Evolutionary conservation across 164 flowering plant genomes (phyloP).

Genomic region (Santalum album): DNA sequence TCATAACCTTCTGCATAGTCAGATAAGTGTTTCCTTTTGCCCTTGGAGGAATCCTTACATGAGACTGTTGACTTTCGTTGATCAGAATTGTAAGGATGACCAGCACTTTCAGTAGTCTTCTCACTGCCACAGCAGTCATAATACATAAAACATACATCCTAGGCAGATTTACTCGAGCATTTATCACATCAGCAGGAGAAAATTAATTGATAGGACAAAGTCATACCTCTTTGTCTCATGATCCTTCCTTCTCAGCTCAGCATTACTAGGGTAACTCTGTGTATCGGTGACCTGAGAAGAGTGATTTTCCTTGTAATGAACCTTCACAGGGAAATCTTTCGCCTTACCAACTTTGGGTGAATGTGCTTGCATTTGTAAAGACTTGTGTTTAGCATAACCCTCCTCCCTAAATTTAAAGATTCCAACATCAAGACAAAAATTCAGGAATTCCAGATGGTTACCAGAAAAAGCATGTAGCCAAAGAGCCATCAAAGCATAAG

Average conservation of each 20-base stretch:
- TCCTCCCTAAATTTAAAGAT: no score
- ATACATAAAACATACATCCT: background rate
- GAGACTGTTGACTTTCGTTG: slow-evolving; percentile 14
- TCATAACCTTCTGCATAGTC: slow-evolving; percentile 18
- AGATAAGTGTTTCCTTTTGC: slow-evolving; percentile 20
- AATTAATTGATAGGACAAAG: background rate
- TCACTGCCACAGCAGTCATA: slow-evolving; percentile 30
- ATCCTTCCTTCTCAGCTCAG: slow-evolving; percentile 25
- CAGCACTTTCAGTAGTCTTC: slow-evolving; percentile 20
- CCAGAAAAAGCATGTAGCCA: no score
- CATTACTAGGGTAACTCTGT: slow-evolving; percentile 8
- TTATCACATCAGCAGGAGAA: background rate
- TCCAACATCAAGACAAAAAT: no score
- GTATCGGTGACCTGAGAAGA: slow-evolving; percentile 18
- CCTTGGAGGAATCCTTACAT: slow-evolving; percentile 13
- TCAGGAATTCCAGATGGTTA: no score
- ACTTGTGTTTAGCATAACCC: no score
- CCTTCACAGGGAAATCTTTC: slow-evolving; percentile 15
- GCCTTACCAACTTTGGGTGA: no score
- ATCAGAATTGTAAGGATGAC: slow-evolving; percentile 17
- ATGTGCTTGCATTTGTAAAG: no score
- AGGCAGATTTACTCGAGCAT: background rate
- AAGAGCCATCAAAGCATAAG: no score
- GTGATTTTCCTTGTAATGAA: slow-evolving; percentile 10
- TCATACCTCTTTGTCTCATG: slow-evolving; percentile 31